Evolutionary conservation across 2,329 filamentous ascomycete genomes (phyloP).

Genomic region (Rutstroemia sp.): DNA sequence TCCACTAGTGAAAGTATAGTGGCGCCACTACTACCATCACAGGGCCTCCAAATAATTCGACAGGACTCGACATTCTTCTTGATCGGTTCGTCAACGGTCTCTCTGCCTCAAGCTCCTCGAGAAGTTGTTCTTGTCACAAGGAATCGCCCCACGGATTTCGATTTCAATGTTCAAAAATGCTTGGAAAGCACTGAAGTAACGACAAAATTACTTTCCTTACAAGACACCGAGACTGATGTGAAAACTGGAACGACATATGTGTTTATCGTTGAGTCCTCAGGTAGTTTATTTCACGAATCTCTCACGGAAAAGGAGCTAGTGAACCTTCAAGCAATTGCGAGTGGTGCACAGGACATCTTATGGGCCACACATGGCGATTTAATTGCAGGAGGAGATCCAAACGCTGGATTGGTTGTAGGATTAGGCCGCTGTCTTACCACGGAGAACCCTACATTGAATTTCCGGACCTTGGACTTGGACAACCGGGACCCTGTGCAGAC

Average conservation of each 20-base stretch:
- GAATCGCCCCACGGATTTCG: background rate
- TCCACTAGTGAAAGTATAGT: background rate
- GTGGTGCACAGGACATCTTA: background rate
- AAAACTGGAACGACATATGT: background rate
- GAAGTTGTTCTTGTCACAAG: conserved; percentile 1
- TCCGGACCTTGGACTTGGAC: conserved; percentile 10
- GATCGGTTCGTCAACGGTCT: too few species aligned
- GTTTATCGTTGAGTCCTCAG: background rate
- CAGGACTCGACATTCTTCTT: background rate
- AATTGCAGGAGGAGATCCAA: background rate
- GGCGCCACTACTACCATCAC: background rate
- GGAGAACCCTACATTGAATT: conserved; percentile 12
- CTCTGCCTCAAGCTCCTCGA: background rate
- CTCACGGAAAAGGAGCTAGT: background rate
- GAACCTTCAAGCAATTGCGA: background rate
- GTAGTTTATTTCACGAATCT: background rate
- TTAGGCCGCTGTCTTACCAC: conserved; percentile 6
- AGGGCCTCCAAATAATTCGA: background rate
- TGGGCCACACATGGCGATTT: conserved; percentile 11
- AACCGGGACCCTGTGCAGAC: background rate
- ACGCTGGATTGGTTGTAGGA: conserved; percentile 5
- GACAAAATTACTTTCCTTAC: background rate
- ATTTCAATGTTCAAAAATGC: background rate
- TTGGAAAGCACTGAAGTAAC: background rate
- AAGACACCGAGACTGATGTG: background rate